Conservation (phyloP, 2,329 filamentous ascomycete genomes). For the Diplodia seriata region DNA sequence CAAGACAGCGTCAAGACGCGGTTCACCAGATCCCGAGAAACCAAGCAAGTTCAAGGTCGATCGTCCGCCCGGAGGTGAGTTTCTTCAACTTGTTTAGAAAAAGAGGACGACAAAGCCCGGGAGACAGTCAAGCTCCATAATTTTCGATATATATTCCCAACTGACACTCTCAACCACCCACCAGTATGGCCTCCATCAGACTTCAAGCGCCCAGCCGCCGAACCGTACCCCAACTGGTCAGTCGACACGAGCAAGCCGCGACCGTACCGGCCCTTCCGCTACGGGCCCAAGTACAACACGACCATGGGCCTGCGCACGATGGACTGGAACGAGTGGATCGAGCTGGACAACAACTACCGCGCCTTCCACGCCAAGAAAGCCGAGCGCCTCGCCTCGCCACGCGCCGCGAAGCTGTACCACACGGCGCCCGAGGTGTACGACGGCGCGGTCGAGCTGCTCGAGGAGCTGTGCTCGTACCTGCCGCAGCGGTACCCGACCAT, state of each 20-base stretch:
- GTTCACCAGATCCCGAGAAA: conserved; percentile 56
- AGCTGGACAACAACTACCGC: conserved; percentile 80
- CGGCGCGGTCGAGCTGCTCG: conserved; percentile 76
- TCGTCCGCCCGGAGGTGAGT: conserved; percentile 56
- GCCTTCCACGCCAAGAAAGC: conserved; percentile 76
- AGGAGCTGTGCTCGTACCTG: conserved; percentile 74
- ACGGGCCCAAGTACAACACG: conserved; percentile 77
- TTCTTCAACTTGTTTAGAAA: conserved; percentile 6
- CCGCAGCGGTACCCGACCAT: conserved; percentile 76
- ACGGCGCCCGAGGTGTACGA: conserved; percentile 75
- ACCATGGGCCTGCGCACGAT: conserved; percentile 79
- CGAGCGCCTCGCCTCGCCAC: conserved; percentile 66
- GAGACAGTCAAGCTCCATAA: too few relatives aligned
- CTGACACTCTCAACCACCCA: conserved; percentile 33
- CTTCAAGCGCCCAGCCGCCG: conserved; percentile 66
- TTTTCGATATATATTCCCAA: background rate
- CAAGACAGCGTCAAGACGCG: conserved; percentile 37
- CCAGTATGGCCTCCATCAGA: conserved; percentile 63
- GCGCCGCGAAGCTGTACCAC: conserved; percentile 70
- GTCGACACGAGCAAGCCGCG: conserved; percentile 72
- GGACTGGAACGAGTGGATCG: conserved; percentile 78
- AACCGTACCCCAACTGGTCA: conserved; percentile 72
- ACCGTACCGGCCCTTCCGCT: conserved; percentile 78
- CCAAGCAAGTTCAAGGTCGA: conserved; percentile 44
- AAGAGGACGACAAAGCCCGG: background rate